phyloP scores from a whole-genome alignment of 2,329 filamentous ascomycete genomes.

The Alternaria sp. region DNA sequence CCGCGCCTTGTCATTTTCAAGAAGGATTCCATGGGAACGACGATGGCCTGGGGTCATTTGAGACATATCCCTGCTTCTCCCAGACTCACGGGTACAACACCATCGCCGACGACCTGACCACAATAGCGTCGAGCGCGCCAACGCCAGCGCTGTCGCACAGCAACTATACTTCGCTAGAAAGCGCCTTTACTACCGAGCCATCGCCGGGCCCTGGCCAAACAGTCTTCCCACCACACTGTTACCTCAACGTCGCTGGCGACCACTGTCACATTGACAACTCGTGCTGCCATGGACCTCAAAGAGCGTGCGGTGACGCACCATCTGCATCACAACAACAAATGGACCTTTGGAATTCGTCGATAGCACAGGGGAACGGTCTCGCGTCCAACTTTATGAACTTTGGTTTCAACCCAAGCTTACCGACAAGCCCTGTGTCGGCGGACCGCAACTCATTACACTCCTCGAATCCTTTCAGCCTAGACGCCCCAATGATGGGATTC shows the following conservation, averaged over 20 bases:
- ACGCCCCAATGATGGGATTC: conserved; percentile 28
- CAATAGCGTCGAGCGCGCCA: conserved; percentile 32
- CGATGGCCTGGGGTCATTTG: conserved; percentile 30
- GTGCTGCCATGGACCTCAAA: conserved; percentile 41
- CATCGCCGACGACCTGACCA: conserved; percentile 23
- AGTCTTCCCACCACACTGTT: conserved; percentile 29
- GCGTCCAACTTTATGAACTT: conserved; percentile 36
- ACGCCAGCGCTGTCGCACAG: conserved; percentile 42
- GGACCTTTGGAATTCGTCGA: conserved; percentile 37
- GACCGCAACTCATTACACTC: conserved; percentile 20
- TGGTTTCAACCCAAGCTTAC: conserved; percentile 29
- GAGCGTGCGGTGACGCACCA: conserved; percentile 38
- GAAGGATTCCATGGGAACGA: conserved; percentile 33
- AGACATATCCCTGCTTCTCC: conserved; percentile 42
- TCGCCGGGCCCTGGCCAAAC: conserved; percentile 31
- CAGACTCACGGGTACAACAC: conserved; percentile 26
- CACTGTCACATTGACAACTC: conserved; percentile 47
- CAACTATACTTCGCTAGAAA: conserved; percentile 43
- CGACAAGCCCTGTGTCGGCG: conserved; percentile 28
- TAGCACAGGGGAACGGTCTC: conserved; percentile 34
- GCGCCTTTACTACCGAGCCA: conserved; percentile 34
- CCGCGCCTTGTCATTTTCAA: conserved; percentile 44
- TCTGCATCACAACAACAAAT: conserved; percentile 33
- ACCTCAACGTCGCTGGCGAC: conserved; percentile 38
- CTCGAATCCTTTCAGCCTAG: conserved; percentile 22